phyloP scores from a whole-genome alignment of 257 asterid species.

The Cinchona pubescens region DNA sequence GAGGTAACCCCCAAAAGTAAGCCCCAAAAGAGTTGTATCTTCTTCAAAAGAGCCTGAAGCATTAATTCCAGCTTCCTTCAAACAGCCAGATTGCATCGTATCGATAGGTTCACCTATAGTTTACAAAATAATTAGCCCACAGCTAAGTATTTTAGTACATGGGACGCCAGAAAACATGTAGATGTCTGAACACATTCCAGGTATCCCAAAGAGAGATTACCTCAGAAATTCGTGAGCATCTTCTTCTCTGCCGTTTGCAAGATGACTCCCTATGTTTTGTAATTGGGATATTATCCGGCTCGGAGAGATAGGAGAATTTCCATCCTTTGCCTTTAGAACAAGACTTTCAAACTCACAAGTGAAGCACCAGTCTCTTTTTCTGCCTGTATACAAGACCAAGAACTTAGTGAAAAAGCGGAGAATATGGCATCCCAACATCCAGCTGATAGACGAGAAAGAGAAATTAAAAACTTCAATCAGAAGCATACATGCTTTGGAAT shows the following conservation, averaged over 20 bases:
- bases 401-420: conserved; percentile 5
- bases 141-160: not conserved
- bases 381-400: conserved; percentile 39
- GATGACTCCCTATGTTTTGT: conserved; percentile 57
- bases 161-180: not conserved
- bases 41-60: conserved; percentile 48
- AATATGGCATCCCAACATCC: not conserved
- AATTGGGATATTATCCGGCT: conserved; percentile 55
- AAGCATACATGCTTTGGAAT: conserved; percentile 62
- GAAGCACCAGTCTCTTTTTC: conserved; percentile 68
- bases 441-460: not conserved
- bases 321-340: conserved; percentile 51
- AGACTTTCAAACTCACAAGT: conserved; percentile 67
- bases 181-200: not conserved
- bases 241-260: conserved; percentile 77
- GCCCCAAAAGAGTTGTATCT: conserved; percentile 68
- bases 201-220: conserved; percentile 30
- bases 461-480: not conserved
- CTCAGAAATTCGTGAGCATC: conserved; percentile 91
- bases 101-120: conserved; percentile 64
- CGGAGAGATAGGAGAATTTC: conserved; percentile 57
- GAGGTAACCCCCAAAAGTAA: conserved; percentile 85
- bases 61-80: conserved; percentile 51
- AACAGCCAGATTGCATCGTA: conserved; percentile 65
- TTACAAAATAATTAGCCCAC: conserved; percentile 2